Conservation (phyloP, 1,284 basidiomycete species). For the Inonotus hispidus region DNA sequence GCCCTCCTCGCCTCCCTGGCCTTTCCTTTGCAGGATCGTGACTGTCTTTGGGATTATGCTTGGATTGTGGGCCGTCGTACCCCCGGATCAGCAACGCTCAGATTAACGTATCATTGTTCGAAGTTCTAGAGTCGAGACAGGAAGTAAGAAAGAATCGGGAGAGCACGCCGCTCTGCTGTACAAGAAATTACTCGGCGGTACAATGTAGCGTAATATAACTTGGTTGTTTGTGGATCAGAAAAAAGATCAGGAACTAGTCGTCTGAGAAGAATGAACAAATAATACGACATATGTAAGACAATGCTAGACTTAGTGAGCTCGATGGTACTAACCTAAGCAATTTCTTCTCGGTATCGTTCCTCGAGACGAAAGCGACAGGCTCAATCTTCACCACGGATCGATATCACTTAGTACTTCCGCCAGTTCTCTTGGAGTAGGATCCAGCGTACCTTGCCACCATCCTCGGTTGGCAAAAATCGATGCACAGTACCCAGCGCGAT, state of each 20-base stretch:
- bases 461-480: conserved; percentile 48
- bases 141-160: conserved; percentile 29
- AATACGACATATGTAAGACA: not conserved
- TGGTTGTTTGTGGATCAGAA: no score
- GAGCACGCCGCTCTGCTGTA: conserved; percentile 21
- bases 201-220: no score
- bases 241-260: not conserved
- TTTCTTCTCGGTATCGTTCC: conserved; percentile 5
- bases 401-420: not conserved
- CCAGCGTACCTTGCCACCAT: conserved; percentile 42
- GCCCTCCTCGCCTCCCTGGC: no score
- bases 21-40: not conserved
- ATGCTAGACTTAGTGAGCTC: not conserved
- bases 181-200: no score
- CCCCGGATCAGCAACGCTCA: conserved; percentile 7
- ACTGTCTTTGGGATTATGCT: conserved; percentile 11
- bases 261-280: not conserved
- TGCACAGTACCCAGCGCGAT: conserved; percentile 60
- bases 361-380: not conserved
- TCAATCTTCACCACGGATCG: not conserved
- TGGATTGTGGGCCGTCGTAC: conserved; percentile 10
- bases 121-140: conserved; percentile 22
- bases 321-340: not conserved
- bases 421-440: not conserved
- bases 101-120: not conserved